A percentile compares a stretch with the other conserved stretches of the same genome.
These are phyloP conservation scores for Neonectria neomacrospora DNA, from an alignment of 2,329 filamentous ascomycete species.

Conservation along the genomic window DNA sequence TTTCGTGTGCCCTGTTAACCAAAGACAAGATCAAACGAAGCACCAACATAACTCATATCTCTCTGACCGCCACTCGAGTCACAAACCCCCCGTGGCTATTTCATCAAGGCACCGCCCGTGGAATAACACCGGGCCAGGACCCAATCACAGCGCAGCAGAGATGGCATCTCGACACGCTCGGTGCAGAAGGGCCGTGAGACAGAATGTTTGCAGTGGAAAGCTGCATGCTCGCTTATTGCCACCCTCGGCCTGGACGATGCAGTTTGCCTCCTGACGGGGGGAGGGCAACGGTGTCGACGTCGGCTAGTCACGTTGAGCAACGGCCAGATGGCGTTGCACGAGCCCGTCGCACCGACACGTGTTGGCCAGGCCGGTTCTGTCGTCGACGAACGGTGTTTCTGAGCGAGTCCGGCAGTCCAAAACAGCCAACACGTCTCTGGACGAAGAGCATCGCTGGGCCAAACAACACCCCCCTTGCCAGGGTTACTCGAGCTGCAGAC, in stretches of 20 bases:
- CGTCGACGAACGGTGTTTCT: constrained; percentile 17
- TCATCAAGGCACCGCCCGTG: neutral
- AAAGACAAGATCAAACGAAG: neutral
- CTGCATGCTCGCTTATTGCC: constrained; percentile 38
- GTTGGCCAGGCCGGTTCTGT: constrained; percentile 27
- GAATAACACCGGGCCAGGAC: neutral
- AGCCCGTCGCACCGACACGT: constrained; percentile 31
- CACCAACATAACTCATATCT: neutral
- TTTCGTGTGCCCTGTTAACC: neutral
- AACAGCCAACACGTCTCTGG: constrained; percentile 2
- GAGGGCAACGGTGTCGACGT: constrained; percentile 24
- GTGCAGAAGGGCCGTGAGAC: constrained; percentile 11
- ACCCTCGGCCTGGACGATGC: constrained; percentile 27
- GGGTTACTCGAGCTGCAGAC: constrained; percentile 1
- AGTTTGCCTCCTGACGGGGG: constrained; percentile 29
- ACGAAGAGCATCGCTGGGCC: neutral
- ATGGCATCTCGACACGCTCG: neutral
- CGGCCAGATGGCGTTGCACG: constrained; percentile 28
- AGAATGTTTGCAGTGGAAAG: constrained; percentile 22
- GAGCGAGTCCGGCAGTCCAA: constrained; percentile 4
- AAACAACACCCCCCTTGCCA: neutral
- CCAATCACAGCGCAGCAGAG: neutral
- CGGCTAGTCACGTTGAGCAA: constrained; percentile 37
- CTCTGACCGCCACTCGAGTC: neutral
- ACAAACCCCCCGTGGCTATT: neutral